These are phyloP conservation scores for Somion occarium DNA, from an alignment of 1,284 basidiomycete species.

Conservation along the genomic window DNA sequence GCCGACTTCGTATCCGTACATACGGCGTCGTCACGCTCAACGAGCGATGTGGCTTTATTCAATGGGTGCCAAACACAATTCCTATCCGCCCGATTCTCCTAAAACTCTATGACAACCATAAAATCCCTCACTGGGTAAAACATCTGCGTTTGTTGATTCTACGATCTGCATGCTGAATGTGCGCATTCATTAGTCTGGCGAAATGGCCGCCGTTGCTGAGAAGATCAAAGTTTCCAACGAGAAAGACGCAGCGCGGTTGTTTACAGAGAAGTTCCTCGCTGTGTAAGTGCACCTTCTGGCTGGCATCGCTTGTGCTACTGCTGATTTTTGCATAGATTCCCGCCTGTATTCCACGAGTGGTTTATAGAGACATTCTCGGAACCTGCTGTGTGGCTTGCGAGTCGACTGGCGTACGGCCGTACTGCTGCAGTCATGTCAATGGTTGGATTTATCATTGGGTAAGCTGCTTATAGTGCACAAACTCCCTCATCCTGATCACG, in stretches of 20 bases:
- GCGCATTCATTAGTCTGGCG: background rate
- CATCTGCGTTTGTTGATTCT: background rate
- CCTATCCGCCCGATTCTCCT: constrained; percentile 80
- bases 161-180: too few relatives aligned
- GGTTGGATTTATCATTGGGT: constrained; percentile 98
- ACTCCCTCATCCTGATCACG: background rate
- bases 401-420: constrained; percentile 81
- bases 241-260: constrained; percentile 56
- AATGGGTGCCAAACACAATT: constrained; percentile 97
- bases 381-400: constrained; percentile 90
- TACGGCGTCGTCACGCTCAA: constrained; percentile 97
- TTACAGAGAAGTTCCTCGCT: constrained; percentile 56
- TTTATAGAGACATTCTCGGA: constrained; percentile 97
- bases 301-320: background rate
- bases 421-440: constrained; percentile 98
- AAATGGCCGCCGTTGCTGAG: background rate
- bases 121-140: constrained; percentile 59
- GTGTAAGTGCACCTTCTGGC: constrained; percentile 36
- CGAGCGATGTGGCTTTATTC: constrained; percentile 95
- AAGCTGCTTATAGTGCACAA: constrained; percentile 20
- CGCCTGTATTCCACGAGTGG: constrained; percentile 96
- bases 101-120: constrained; percentile 67
- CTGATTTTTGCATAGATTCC: constrained; percentile 61
- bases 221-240: too few relatives aligned
- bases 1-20: constrained; percentile 92